Base-by-base conservation (phyloP, 2,329 filamentous ascomycete species). In the Penicillium expansum region DNA sequence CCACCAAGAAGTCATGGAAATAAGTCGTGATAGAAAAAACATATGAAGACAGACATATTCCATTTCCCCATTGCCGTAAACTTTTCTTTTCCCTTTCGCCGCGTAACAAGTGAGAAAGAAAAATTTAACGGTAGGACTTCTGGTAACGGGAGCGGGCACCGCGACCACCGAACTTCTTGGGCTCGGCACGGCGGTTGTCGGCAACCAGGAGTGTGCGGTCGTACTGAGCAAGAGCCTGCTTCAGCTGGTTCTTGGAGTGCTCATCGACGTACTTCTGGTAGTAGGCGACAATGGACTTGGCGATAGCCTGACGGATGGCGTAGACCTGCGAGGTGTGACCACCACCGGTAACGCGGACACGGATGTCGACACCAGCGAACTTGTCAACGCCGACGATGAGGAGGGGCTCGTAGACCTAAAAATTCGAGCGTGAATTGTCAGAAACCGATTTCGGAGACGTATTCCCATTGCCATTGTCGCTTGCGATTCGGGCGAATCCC, bases 251-350 rank as follows among this genome's bases (percentile, higher is more conserved):
- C 90, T 99, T 99, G 84, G 90, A 91, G 90, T 97, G 92, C 90
- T 99, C 94, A 78, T 99, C 94, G 82, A 97, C 91, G 84, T 88
- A 99, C 87, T 99, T 97, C 85, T 97, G 93, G 90, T 97, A 97
- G 89, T 97, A 97, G 81, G 92, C 89, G 76, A 96, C 88, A 78
- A 96, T 91, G 74, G 89, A 89, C 88, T 97, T 99, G 84, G 92
- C 88, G 77, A 99, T 97, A 74, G 94, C 93, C 85, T 99, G 94
- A 74, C 94, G 92, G 85, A 97, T 91, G 79, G 94, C 94, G 83
- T 97, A 97, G 82, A 96, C 86, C 82, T 97, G 92, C 61, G 91
- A 96, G 68, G 90, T 92, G 86, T 97, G 93, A 83, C 93, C 94
- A 90, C 94, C 94, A 79, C 94, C 94, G 75, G 87, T 85, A 75